Percentiles rank a stretch among this genome's conserved stretches.
phyloP scores from a whole-genome alignment of 2,329 filamentous ascomycete species.

The Pseudogymnoascus sp. region DNA sequence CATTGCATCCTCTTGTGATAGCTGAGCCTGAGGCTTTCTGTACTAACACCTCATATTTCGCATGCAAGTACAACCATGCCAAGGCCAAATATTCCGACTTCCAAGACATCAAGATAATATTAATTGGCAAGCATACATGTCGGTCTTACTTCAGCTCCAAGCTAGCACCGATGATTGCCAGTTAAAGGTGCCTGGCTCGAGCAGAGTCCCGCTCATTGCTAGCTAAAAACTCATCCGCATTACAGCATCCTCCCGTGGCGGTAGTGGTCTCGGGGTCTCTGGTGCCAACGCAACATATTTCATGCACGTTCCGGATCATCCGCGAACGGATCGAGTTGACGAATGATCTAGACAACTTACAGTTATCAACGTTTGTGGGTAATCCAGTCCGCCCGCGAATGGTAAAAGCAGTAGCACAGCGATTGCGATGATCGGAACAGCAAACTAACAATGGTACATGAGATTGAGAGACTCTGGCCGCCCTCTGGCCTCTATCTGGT shows the following conservation, averaged over 20 bases:
- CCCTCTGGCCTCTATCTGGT: too few relatives aligned
- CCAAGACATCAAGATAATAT: neutral
- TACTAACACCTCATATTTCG: neutral
- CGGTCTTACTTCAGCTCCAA: too few relatives aligned
- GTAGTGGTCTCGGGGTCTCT: neutral
- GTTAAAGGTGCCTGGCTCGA: neutral
- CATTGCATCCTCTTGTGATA: neutral
- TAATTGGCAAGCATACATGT: neutral
- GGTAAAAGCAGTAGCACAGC: too few relatives aligned
- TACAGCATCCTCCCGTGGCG: neutral
- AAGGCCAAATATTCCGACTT: neutral
- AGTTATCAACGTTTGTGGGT: too few relatives aligned
- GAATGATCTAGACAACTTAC: neutral
- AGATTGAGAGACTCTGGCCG: neutral
- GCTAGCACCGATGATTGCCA: neutral
- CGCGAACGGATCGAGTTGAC: neutral
- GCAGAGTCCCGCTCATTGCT: neutral
- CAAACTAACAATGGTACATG: neutral
- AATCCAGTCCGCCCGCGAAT: too few relatives aligned
- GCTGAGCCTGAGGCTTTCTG: neutral
- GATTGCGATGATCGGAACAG: neutral
- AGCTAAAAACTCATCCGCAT: neutral
- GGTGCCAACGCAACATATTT: neutral
- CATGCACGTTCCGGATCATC: neutral
- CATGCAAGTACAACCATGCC: neutral